Conservation (phyloP, 2,329 filamentous ascomycete species). For the Aspergillus sp. region DNA sequence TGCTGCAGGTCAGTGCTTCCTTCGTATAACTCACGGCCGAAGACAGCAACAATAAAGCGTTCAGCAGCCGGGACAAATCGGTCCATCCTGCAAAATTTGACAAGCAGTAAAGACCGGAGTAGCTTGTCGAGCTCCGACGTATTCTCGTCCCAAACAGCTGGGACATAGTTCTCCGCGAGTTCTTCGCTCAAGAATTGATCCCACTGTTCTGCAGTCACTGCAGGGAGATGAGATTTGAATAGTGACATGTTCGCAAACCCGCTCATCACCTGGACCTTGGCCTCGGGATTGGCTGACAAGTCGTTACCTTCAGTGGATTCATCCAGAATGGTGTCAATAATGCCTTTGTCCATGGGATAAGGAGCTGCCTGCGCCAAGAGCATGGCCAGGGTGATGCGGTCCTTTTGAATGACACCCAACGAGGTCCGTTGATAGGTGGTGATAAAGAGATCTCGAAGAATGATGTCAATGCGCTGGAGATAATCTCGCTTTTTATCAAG, state of each 20-base stretch:
- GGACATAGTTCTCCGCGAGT: conserved; percentile 79
- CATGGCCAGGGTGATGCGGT: conserved; percentile 91
- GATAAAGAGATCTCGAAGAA: conserved; percentile 87
- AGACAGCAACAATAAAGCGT: conserved; percentile 82
- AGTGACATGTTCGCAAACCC: conserved; percentile 67
- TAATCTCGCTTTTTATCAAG: conserved; percentile 64
- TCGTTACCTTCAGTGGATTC: conserved; percentile 73
- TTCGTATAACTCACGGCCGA: conserved; percentile 79
- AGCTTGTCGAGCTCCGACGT: conserved; percentile 70
- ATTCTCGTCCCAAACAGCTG: conserved; percentile 68
- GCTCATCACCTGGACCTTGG: conserved; percentile 66
- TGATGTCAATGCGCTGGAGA: conserved; percentile 79
- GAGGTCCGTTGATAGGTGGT: conserved; percentile 93
- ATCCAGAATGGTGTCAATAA: conserved; percentile 86
- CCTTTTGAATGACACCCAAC: conserved; percentile 86
- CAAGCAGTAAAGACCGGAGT: conserved; percentile 78
- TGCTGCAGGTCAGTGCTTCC: conserved; percentile 80
- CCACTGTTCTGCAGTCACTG: conserved; percentile 66
- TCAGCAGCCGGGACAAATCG: conserved; percentile 91
- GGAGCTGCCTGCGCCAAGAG: conserved; percentile 94
- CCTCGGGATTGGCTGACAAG: conserved; percentile 66
- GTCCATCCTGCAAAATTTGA: conserved; percentile 94
- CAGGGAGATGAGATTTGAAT: conserved; percentile 71
- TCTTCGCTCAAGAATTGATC: conserved; percentile 81
- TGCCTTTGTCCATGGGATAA: conserved; percentile 86